phyloP scores from a whole-genome alignment of 2,329 filamentous ascomycete species.

The Fusarium compactum region DNA sequence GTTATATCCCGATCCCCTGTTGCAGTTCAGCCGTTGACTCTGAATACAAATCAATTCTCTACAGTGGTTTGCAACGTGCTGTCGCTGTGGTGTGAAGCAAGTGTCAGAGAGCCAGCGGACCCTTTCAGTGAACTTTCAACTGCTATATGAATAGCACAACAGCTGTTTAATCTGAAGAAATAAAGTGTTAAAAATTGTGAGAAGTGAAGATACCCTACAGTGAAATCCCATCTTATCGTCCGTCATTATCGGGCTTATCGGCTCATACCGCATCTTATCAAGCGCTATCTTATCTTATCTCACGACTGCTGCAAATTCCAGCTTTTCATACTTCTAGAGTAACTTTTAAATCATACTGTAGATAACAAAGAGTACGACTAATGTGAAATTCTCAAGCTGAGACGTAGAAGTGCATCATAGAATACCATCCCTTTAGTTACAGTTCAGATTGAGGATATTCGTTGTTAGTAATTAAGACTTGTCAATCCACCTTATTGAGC shows the following conservation, averaged over 20 bases:
- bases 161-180: not conserved
- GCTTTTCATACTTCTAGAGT: too few species aligned
- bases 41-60: not conserved
- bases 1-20: not conserved
- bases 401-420: not conserved
- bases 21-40: not conserved
- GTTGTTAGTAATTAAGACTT: not conserved
- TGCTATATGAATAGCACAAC: not conserved
- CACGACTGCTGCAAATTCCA: not conserved
- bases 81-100: too few species aligned
- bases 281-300: not conserved
- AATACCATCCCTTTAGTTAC: not conserved
- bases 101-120: too few species aligned
- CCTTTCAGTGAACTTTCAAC: too few species aligned
- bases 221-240: not conserved
- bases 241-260: not conserved
- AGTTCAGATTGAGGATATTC: not conserved
- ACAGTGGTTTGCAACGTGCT: too few species aligned
- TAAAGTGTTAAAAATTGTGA: not conserved
- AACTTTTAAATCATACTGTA: too few species aligned
- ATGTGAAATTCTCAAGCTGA: too few species aligned
- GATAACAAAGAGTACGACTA: too few species aligned
- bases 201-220: not conserved
- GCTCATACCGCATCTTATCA: not conserved
- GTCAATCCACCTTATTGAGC: not conserved